Base-by-base conservation (phyloP, 345 rosid species). In the Eucalyptus camaldulensis region DNA sequence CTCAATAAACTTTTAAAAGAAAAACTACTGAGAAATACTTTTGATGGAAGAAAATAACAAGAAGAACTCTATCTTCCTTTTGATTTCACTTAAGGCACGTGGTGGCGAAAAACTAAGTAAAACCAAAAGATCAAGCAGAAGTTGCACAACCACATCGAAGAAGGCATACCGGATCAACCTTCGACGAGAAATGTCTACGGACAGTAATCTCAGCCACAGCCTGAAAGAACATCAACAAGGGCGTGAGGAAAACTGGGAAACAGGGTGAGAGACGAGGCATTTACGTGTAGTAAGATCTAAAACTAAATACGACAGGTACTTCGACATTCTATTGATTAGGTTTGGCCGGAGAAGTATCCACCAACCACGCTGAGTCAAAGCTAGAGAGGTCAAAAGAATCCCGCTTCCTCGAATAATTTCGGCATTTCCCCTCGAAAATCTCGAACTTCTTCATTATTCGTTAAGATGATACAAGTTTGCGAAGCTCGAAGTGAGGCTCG, bases 181-280 rank as follows among this genome's bases (percentile, higher is more conserved):
- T 90, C 10, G 92, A 92, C 72, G 90, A 92, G 89, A 97, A 98
- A 92, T 98, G 96, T 89, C 97, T 94, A 21, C 89, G 93, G 89
- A 94, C 94, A 90, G 94, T 90, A 27, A 96, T 97, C 80, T 94
- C 96, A 91, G 94, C 97, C 62, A 98, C 99, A 89, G 99, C 98
- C 99, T 98, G 98, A 86, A 93, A 92, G 80, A 87, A 56, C 60
- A 91, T 86, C 87, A 43, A 49, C 29, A 37, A 22, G 60, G 50
- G 47, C 50, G 51, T 80, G 47, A 80, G 49, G 83, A 76, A 76
- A 76, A 76, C 27, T 37, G 45, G 83, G 83, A 76, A 72, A 37
- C 54, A 13, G 21, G 80, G 8, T 13, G 37, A 50, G 49, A 45
- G 83, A 49, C 45, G 17, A 62, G 83, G 88, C 83, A 60, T 62